phyloP scores from a whole-genome alignment of 495 filamentous ascomycete species.

The Bryoglossum gracile region DNA sequence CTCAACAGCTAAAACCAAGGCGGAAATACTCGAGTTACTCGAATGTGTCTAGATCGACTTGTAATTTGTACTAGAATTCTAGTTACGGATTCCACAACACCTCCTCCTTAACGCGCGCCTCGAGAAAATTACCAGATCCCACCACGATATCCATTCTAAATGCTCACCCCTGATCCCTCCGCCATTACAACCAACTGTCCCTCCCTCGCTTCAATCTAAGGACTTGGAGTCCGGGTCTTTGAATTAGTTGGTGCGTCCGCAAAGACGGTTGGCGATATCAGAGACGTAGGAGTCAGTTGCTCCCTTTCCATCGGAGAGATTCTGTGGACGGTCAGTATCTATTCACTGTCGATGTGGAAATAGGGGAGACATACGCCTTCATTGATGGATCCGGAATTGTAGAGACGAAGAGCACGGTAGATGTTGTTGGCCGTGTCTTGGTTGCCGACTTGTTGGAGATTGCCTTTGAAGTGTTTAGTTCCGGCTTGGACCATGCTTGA shows the following conservation, averaged over 20 bases:
- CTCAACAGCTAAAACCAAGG: no score
- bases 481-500: constrained; percentile 31
- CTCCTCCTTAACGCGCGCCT: no score
- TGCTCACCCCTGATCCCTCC: no score
- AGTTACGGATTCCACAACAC: no score
- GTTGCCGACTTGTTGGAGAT: constrained; percentile 30
- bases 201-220: no score
- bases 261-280: constrained; percentile 35
- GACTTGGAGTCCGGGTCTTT: no score
- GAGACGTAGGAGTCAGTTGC: constrained; percentile 33
- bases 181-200: no score
- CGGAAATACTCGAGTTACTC: no score
- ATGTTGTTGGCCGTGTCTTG: constrained; percentile 26
- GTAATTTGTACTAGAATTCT: no score
- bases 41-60: no score
- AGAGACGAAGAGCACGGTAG: constrained; percentile 29
- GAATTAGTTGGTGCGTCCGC: constrained; percentile 24
- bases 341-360: not conserved
- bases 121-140: no score
- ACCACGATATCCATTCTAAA: no score
- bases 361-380: constrained; percentile 1
- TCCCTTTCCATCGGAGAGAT: constrained; percentile 28
- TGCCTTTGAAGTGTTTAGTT: constrained; percentile 36
- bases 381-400: constrained; percentile 33
- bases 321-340: not conserved